Percentiles rank a stretch among this genome's conserved stretches.
These are phyloP conservation scores for Colletotrichum sojae DNA, from an alignment of 2,329 filamentous ascomycete genomes.

Conservation along the genomic window DNA sequence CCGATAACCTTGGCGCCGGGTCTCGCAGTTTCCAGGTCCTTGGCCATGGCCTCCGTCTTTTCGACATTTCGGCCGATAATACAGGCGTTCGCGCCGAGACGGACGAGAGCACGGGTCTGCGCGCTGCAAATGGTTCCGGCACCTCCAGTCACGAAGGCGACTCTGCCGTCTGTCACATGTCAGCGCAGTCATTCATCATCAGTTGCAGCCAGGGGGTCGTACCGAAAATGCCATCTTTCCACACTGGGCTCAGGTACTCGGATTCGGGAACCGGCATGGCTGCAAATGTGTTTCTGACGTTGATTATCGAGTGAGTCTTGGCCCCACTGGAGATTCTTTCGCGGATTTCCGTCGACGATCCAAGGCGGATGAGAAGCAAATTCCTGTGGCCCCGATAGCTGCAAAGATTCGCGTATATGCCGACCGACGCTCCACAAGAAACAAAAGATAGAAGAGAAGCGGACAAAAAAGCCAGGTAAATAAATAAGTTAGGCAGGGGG, in stretches of 20 bases:
- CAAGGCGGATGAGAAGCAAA: neutral
- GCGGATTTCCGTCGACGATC: too few species aligned
- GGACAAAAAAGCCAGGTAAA: neutral
- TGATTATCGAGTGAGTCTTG: neutral
- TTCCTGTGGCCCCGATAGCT: conserved; percentile 7
- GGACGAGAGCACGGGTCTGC: conserved; percentile 91
- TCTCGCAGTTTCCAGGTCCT: conserved; percentile 85
- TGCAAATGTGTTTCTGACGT: neutral
- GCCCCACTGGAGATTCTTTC: too few species aligned
- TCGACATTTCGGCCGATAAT: conserved; percentile 92
- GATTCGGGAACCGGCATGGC: conserved; percentile 78
- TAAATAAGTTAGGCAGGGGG: neutral
- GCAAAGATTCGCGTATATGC: neutral
- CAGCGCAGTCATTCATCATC: conserved; percentile 29
- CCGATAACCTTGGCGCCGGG: conserved; percentile 87
- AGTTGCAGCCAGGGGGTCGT: conserved; percentile 36
- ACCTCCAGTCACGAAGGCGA: conserved; percentile 95
- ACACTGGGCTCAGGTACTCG: conserved; percentile 85
- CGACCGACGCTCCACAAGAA: conserved; percentile 13
- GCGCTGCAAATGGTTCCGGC: conserved; percentile 95
- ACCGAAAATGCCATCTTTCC: conserved; percentile 92
- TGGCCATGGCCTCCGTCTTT: conserved; percentile 87
- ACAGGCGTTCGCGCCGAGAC: conserved; percentile 92
- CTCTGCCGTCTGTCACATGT: conserved; percentile 77
- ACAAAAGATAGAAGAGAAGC: conserved; percentile 6